Evolutionary conservation across 441 rosid species (phyloP).

Genomic region (Syzygium syzygioides): DNA sequence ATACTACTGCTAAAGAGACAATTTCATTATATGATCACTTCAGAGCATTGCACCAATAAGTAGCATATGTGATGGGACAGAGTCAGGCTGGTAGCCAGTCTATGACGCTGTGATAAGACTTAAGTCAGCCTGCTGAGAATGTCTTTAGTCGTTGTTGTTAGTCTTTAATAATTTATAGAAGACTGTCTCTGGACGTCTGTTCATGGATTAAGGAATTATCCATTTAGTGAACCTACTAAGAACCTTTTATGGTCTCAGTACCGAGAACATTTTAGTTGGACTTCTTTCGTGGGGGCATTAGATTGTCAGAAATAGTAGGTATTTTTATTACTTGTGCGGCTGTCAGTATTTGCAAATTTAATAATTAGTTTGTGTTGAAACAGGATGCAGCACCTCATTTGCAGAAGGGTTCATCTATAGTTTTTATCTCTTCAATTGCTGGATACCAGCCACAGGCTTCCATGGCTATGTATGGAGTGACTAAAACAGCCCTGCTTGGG

Average conservation of each 20-base stretch:
- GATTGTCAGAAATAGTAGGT: neutral
- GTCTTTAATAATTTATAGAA: neutral
- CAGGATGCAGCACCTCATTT: conserved; percentile 82
- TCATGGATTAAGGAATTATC: neutral
- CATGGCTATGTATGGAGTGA: conserved; percentile 89
- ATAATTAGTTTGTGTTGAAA: neutral
- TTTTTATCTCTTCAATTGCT: conserved; percentile 69
- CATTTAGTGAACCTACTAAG: neutral
- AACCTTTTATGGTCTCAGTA: neutral
- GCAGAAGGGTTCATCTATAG: conserved; percentile 68
- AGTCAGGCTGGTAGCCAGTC: neutral
- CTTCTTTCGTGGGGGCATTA: neutral
- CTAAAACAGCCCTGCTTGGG: conserved; percentile 91
- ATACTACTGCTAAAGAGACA: neutral
- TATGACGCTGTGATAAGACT: neutral
- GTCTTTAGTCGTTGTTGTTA: neutral
- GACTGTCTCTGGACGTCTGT: neutral
- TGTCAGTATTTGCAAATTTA: neutral
- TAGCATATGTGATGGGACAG: neutral
- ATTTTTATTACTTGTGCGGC: neutral
- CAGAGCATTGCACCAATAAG: neutral
- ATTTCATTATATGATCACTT: neutral
- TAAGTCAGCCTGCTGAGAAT: neutral
- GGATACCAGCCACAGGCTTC: conserved; percentile 56
- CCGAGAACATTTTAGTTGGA: neutral